Base-by-base conservation (phyloP, 306 rosid species). In the Hippophae rhamnoides region DNA sequence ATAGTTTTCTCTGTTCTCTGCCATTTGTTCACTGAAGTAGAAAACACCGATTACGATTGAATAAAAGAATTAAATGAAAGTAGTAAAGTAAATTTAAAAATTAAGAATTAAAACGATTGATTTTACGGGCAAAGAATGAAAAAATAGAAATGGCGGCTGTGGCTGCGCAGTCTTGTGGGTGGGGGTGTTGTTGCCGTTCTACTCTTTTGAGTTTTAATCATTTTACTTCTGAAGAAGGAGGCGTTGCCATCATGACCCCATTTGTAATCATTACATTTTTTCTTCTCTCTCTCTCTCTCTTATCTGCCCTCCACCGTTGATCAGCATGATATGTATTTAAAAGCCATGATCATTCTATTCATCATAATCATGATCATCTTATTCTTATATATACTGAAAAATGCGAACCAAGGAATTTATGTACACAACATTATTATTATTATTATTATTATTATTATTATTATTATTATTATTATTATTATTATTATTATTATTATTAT, bases 61-160 rank as follows among this genome's bases (percentile, higher is more conserved):
- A 43, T 44, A 11, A 4, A 41, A 13, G 9, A 18, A 18, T 18
- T 18, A 18, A 18, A 18, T 10, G 57, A 12, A 52, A 38, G 44
- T n/a, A 41, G 6, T 38, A 41, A 13, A 40, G 54, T 58, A 27
- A 48, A 64, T 9, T 27, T 7, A 57, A 65, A 69, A 57, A 49
- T 13, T 42, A 40, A 43, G 50, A 43, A 64, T 31, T 40, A 31
- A 23, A 10, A 54, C 11, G 7, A 48, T 7, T 46, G 41, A 51
- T 54, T 25, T 57, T 46, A 44, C 54, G n/a, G 27, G 67, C 42
- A 43, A 62, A 23, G 53, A 31, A 3, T 1, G 10, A 44, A 61
- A 48, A 61, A 49, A 67, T 38, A 64, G 56, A 75, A 74, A 74
- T 74, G 92, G 92, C 97, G 90, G 95, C 94, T 78, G 13, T 74